Conservation (phyloP, 192 early-diverging fungal genomes). For the Glomus cerebriforme region DNA sequence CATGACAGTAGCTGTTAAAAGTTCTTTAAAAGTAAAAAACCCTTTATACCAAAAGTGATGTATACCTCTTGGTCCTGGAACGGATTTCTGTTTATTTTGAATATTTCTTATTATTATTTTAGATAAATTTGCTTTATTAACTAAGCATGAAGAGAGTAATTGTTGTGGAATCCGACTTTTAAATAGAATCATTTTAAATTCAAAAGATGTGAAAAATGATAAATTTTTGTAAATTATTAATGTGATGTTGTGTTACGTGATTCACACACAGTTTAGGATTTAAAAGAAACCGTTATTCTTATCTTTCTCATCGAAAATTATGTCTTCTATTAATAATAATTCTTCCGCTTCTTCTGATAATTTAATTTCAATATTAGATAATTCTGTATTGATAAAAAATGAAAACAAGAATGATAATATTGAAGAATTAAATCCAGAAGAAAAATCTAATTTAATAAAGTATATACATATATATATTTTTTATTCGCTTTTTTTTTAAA, state of each 20-base stretch:
- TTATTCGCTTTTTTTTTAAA: background rate
- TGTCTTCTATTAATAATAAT: background rate
- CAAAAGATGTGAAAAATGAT: background rate
- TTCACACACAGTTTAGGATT: background rate
- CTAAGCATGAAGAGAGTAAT: background rate
- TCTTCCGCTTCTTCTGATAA: background rate
- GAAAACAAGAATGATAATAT: background rate
- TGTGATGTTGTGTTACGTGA: background rate
- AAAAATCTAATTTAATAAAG: conserved; percentile 21
- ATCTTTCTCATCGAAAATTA: background rate
- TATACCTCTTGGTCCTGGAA: conserved; percentile 3
- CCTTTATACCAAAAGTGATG: background rate
- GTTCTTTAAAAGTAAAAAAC: background rate
- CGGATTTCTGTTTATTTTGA: conserved; percentile 8
- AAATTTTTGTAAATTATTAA: background rate
- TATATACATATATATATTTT: background rate
- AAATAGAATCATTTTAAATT: background rate
- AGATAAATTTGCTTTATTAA: background rate
- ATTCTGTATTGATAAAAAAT: background rate
- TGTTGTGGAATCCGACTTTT: background rate
- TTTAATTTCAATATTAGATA: background rate
- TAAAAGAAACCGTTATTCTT: background rate
- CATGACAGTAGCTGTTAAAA: background rate
- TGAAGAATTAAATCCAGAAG: conserved; percentile 7
- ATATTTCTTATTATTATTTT: background rate